These are phyloP conservation scores for Colletotrichum caudatum DNA, from an alignment of 2,329 filamentous ascomycete species.

Conservation along the genomic window DNA sequence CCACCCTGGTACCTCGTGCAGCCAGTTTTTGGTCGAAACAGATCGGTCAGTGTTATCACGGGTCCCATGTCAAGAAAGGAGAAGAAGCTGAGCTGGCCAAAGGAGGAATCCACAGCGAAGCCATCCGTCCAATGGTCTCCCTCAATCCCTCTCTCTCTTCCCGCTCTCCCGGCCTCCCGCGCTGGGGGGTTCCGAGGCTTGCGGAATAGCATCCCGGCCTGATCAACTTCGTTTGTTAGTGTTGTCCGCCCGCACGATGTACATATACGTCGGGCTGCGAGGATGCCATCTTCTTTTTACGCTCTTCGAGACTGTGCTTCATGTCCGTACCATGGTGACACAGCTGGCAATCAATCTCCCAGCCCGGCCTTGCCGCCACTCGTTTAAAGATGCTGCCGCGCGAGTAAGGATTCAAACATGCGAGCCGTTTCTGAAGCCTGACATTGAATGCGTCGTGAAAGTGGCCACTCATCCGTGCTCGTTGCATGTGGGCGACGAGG, in stretches of 20 bases:
- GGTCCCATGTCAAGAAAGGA: conserved; percentile 35
- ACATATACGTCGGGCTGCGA: not conserved
- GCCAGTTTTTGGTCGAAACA: conserved; percentile 29
- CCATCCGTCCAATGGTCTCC: conserved; percentile 18
- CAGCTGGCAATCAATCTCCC: conserved; percentile 4
- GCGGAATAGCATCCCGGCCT: conserved; percentile 25
- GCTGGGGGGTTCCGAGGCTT: conserved; percentile 30
- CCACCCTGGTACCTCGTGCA: not conserved
- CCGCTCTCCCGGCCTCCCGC: conserved; percentile 36
- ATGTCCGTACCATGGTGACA: conserved; percentile 10
- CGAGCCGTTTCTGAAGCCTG: conserved; percentile 20
- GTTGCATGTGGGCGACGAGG: conserved; percentile 8
- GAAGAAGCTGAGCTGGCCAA: conserved; percentile 37
- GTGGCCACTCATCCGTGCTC: conserved; percentile 22
- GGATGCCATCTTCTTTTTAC: not conserved
- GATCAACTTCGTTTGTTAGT: not conserved
- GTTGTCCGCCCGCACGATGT: not conserved
- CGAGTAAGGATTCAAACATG: conserved; percentile 35
- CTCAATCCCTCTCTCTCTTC: conserved; percentile 37
- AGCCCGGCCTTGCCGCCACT: conserved; percentile 24
- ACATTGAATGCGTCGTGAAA: conserved; percentile 8
- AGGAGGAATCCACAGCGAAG: conserved; percentile 17
- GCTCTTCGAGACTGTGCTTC: not conserved
- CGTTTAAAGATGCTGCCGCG: conserved; percentile 26
- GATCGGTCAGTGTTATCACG: conserved; percentile 28